Evolutionary conservation across 1,284 basidiomycete species (phyloP).

Genomic region (Apiotrichum porosum): DNA sequence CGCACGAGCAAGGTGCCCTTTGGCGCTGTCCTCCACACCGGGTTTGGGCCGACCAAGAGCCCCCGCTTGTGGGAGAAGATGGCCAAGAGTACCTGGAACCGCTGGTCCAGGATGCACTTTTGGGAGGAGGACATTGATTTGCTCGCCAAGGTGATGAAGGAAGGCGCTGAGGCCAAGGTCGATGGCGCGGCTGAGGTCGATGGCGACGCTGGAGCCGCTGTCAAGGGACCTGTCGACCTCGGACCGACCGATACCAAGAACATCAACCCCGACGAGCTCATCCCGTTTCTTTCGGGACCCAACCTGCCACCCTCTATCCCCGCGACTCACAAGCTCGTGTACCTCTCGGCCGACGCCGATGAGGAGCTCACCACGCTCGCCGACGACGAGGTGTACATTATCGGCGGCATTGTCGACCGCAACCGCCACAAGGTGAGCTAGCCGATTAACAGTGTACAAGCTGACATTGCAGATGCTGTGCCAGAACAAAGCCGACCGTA

Average conservation of each 20-base stretch:
- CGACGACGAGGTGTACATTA: constrained; percentile 84
- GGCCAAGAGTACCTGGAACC: constrained; percentile 55
- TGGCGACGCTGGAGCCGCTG: background rate
- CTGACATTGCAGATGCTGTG: constrained; percentile 70
- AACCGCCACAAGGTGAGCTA: constrained; percentile 87
- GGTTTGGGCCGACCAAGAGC: constrained; percentile 51
- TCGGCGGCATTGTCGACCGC: constrained; percentile 93
- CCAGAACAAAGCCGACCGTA: constrained; percentile 71
- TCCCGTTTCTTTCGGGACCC: constrained; percentile 15
- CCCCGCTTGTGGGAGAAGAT: constrained; percentile 39
- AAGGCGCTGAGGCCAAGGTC: background rate
- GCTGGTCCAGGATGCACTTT: constrained; percentile 66
- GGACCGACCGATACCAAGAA: background rate
- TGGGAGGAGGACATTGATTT: constrained; percentile 60
- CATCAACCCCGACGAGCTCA: background rate
- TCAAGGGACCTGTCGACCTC: background rate
- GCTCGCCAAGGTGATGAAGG: constrained; percentile 15
- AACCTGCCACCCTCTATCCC: constrained; percentile 22
- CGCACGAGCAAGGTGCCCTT: constrained; percentile 68
- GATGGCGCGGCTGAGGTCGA: background rate
- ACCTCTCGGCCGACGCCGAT: constrained; percentile 90
- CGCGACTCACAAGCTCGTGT: constrained; percentile 61
- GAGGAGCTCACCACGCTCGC: constrained; percentile 75
- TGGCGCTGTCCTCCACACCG: constrained; percentile 67
- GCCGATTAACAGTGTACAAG: background rate